Conservation (phyloP, 2,329 filamentous ascomycete genomes). For the Blastomyces silverae region DNA sequence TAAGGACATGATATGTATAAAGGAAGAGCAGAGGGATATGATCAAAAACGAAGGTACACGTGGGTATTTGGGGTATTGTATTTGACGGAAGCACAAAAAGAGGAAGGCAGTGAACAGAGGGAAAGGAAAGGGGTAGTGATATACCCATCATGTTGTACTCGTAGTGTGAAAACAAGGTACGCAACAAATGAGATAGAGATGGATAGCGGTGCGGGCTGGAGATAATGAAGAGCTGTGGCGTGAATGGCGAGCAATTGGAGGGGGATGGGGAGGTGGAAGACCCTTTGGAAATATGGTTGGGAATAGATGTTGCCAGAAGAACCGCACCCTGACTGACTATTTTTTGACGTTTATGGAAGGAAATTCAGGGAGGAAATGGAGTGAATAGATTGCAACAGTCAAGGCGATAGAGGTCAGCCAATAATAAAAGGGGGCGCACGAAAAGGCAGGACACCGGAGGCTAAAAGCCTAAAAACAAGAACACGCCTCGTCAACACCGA, state of each 20-base stretch:
- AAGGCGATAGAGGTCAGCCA: background rate
- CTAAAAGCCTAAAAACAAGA: slow-evolving; percentile 8
- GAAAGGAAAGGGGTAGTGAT: background rate
- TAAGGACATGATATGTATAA: background rate
- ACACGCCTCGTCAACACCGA: slow-evolving; percentile 5
- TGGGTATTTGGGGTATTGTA: slow-evolving; percentile 5
- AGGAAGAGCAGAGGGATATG: slow-evolving; percentile 15
- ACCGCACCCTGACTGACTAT: background rate
- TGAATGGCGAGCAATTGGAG: background rate
- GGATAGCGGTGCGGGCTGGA: background rate
- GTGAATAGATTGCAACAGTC: background rate
- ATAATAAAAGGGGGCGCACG: background rate
- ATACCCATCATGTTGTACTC: background rate
- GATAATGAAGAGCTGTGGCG: background rate
- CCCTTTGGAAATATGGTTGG: background rate
- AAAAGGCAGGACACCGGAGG: background rate
- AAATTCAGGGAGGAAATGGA: background rate
- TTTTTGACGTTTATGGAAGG: background rate
- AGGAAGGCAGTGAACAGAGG: background rate
- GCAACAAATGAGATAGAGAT: background rate
- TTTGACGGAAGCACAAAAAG: background rate
- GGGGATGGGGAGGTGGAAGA: background rate
- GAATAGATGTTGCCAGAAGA: background rate
- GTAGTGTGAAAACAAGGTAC: background rate
- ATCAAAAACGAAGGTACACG: slow-evolving; percentile 17